Evolutionary conservation across 805 yeast species (phyloP).

Genomic region (Hanseniaspora thailandica): DNA sequence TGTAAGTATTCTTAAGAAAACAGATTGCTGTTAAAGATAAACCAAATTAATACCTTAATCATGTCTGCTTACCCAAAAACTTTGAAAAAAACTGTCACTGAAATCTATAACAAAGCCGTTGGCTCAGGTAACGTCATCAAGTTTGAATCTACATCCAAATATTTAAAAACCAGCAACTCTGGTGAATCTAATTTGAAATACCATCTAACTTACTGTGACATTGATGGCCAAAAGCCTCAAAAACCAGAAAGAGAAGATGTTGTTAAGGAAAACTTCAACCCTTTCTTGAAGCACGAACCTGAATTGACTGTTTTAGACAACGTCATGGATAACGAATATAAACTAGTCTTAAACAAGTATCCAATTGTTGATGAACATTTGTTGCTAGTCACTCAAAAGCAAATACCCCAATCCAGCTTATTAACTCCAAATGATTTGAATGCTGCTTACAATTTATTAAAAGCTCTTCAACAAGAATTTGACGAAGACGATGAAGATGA

Average conservation of each 20-base stretch:
- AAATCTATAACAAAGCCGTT: conserved; percentile 40
- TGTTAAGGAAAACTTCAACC: conserved; percentile 39
- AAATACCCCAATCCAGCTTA: conserved; percentile 60
- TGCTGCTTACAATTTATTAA: conserved; percentile 46
- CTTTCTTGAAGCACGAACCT: conserved; percentile 73
- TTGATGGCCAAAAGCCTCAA: background rate
- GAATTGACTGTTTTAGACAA: conserved; percentile 50
- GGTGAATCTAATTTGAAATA: conserved; percentile 28
- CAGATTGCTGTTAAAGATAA: no score
- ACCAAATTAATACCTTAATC: background rate
- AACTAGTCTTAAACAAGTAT: conserved; percentile 71
- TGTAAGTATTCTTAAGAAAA: no score
- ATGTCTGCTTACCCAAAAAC: conserved; percentile 23
- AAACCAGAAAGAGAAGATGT: conserved; percentile 32
- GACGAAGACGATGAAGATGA: conserved; percentile 3
- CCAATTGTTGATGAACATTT: conserved; percentile 75
- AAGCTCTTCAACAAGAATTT: conserved; percentile 31
- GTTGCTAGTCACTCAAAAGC: conserved; percentile 63
- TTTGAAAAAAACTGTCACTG: conserved; percentile 29
- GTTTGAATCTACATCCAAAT: conserved; percentile 36
- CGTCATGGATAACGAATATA: conserved; percentile 37
- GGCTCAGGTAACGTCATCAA: conserved; percentile 37
- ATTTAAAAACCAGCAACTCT: conserved; percentile 24
- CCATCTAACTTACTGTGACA: conserved; percentile 18
- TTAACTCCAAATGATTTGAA: conserved; percentile 58